Evolutionary conservation across 2,329 filamentous ascomycete species (phyloP).

Genomic region (Pseudomassariella vexata): DNA sequence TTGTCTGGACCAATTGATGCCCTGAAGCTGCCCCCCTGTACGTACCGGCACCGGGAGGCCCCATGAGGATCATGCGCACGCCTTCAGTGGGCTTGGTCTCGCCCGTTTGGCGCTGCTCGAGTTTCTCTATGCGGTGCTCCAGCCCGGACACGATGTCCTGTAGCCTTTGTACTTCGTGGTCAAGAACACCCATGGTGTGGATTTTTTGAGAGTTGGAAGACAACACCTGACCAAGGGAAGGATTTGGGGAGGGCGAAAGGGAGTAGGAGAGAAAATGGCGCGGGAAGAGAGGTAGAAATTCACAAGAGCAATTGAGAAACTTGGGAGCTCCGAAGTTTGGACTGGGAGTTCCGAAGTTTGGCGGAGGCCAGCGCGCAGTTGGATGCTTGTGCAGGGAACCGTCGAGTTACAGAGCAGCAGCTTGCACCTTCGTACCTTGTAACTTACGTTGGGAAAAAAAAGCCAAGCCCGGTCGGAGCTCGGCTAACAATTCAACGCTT

Average conservation of each 20-base stretch:
- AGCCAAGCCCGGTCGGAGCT: no score
- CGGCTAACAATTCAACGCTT: no score
- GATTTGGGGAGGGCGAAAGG: no score
- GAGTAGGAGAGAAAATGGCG: conserved; percentile 10
- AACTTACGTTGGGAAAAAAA: no score
- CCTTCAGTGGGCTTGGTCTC: conserved; percentile 52
- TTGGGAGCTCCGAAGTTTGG: conserved; percentile 12
- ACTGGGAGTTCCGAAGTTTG: no score
- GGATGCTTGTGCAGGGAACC: no score
- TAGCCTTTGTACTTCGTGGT: conserved; percentile 78
- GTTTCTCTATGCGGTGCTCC: conserved; percentile 77
- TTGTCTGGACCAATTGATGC: no score
- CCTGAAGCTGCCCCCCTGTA: no score
- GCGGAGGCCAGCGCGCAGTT: no score
- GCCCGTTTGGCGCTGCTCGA: conserved; percentile 68
- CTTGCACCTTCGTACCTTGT: no score
- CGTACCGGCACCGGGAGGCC: conserved; percentile 95
- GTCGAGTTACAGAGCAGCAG: no score
- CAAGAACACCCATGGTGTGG: conserved; percentile 76
- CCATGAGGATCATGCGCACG: conserved; percentile 96
- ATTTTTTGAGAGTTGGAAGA: not conserved
- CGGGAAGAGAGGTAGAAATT: conserved; percentile 13
- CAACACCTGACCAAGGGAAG: conserved; percentile 19
- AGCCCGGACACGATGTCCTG: conserved; percentile 79
- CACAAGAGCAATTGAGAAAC: conserved; percentile 14